Evolutionary conservation across 306 rosid genomes (phyloP).

Genomic region (Erythrophleum fordii): DNA sequence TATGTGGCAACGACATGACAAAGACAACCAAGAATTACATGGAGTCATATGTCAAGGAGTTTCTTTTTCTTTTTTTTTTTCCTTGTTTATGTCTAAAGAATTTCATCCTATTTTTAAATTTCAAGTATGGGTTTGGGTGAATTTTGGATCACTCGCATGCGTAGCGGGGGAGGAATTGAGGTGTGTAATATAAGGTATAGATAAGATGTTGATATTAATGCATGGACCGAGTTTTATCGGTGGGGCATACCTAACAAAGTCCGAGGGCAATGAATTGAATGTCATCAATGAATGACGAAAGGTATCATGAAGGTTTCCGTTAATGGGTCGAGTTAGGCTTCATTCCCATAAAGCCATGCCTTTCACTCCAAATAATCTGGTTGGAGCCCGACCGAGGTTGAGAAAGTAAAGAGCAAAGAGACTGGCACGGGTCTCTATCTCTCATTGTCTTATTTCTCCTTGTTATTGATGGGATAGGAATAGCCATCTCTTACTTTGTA

Average conservation of each 20-base stretch:
- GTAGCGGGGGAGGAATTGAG: conserved; percentile 12
- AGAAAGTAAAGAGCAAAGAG: conserved; percentile 39
- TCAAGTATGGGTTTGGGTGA: background rate
- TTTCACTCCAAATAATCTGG: conserved; percentile 43
- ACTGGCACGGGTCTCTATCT: conserved; percentile 52
- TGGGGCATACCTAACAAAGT: conserved; percentile 36
- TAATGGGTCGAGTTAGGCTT: conserved; percentile 56
- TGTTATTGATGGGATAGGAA: conserved; percentile 38
- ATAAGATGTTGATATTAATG: conserved; percentile 8
- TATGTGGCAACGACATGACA: conserved; percentile 36
- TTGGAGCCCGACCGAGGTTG: conserved; percentile 13
- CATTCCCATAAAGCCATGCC: conserved; percentile 44
- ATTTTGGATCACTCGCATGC: conserved; percentile 21
- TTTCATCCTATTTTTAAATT: background rate
- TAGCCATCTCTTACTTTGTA: conserved; percentile 48
- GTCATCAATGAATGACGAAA: conserved; percentile 57
- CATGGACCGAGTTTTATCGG: conserved; percentile 44
- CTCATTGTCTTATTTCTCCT: conserved; percentile 37
- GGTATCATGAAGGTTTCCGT: conserved; percentile 47
- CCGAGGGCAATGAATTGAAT: conserved; percentile 33
- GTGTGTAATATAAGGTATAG: background rate
- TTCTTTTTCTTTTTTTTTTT: no score
- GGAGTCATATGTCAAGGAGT: background rate
- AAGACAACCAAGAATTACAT: conserved; percentile 3
- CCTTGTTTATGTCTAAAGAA: background rate